Evolutionary conservation across 768 basidiomycete species (phyloP).

Genomic region (Phanerochaete carnosa): DNA sequence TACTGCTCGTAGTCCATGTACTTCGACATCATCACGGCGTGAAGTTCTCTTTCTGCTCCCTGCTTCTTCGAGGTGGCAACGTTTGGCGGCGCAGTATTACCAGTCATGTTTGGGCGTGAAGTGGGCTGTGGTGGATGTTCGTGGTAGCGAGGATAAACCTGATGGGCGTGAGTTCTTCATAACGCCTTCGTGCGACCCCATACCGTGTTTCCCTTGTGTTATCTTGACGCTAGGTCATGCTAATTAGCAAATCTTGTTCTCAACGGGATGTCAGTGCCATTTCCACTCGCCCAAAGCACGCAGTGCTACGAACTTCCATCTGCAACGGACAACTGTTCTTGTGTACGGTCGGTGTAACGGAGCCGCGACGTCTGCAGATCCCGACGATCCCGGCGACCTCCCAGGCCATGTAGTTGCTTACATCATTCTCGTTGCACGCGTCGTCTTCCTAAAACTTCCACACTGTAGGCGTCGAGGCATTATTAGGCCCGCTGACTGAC

Average conservation of each 20-base stretch:
- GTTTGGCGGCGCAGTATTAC: background rate
- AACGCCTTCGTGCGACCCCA: background rate
- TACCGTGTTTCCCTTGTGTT: background rate
- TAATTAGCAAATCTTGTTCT: too few species aligned
- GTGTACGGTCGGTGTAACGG: constrained; percentile 53
- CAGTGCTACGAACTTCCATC: too few species aligned
- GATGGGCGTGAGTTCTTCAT: background rate
- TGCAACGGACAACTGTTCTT: too few species aligned
- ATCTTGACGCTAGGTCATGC: background rate
- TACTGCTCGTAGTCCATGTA: background rate
- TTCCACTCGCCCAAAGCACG: too few species aligned
- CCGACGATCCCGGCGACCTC: constrained; percentile 60
- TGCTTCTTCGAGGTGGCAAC: too few species aligned
- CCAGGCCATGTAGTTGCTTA: constrained; percentile 36
- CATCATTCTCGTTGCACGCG: constrained; percentile 42
- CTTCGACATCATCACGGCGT: background rate
- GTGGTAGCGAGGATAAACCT: background rate
- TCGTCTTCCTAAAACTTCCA: constrained; percentile 53
- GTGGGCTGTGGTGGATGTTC: background rate
- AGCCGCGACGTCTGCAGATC: constrained; percentile 53
- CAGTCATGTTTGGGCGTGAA: background rate
- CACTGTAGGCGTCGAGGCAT: constrained; percentile 52
- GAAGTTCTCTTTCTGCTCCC: background rate
- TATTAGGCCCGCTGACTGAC: constrained; percentile 47
- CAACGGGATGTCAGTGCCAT: too few species aligned